Conservation (phyloP, 1,284 basidiomycete species). For the Moesziomyces globuligerus region DNA sequence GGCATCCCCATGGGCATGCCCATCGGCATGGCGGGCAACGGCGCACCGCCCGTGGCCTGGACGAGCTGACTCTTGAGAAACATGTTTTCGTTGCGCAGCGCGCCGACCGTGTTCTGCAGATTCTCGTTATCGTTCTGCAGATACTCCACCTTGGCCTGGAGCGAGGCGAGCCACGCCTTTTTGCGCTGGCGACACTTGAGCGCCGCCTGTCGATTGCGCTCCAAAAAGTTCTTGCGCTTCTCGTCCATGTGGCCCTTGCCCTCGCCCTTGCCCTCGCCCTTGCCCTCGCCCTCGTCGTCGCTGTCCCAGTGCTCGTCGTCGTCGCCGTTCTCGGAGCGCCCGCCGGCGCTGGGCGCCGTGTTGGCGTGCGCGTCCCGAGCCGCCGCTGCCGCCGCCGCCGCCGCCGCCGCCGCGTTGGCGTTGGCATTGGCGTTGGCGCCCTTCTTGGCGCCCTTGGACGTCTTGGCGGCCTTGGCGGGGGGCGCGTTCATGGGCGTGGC, state of each 20-base stretch:
- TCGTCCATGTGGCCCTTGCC: slow-evolving; percentile 67
- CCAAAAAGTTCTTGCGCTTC: slow-evolving; percentile 65
- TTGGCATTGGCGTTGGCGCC: slow-evolving; percentile 11
- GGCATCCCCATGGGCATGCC: slow-evolving; percentile 27
- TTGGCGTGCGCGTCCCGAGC: too few relatives aligned
- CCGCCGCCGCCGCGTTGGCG: slow-evolving; percentile 62
- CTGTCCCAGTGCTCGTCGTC: slow-evolving; percentile 43
- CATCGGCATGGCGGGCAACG: slow-evolving; percentile 29
- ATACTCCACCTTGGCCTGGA: slow-evolving; percentile 92
- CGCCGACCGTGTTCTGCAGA: slow-evolving; percentile 73
- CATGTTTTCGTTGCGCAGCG: slow-evolving; percentile 71
- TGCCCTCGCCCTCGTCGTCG: slow-evolving; percentile 12
- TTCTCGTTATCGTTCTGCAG: slow-evolving; percentile 91
- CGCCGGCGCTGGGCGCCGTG: too few relatives aligned
- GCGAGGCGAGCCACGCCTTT: slow-evolving; percentile 92
- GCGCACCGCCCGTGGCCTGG: slow-evolving; percentile 46
- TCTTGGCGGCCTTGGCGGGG: slow-evolving; percentile 39
- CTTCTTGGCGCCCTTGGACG: slow-evolving; percentile 68
- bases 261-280: slow-evolving; percentile 49
- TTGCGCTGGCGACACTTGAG: slow-evolving; percentile 98
- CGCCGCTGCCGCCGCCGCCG: slow-evolving; percentile 21
- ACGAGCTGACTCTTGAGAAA: slow-evolving; percentile 62
- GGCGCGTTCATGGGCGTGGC: slow-evolving; percentile 16
- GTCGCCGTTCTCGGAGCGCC: slow-evolving; percentile 70
- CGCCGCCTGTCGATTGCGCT: slow-evolving; percentile 74